These are phyloP conservation scores for Carex cristatella DNA, from an alignment of 176 grass and related monocot species.

Conservation along the genomic window DNA sequence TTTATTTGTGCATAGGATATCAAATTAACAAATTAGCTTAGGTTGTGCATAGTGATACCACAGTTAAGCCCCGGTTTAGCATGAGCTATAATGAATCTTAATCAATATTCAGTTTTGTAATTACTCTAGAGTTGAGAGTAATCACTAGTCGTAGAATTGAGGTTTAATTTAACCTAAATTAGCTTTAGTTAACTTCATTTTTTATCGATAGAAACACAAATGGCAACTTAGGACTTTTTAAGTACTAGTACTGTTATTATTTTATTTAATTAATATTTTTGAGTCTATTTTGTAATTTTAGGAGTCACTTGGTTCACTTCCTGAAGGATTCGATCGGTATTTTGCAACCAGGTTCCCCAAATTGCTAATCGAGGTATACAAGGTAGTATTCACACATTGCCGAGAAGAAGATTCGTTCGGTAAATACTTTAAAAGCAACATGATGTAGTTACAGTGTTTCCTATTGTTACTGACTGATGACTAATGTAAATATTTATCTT, in stretches of 20 bases:
- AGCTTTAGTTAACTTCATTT: not conserved
- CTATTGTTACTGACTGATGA: slow-evolving; percentile 15
- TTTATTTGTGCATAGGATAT: not conserved
- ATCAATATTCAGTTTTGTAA: not conserved
- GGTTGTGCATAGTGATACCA: not conserved
- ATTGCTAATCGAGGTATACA: slow-evolving; percentile 85
- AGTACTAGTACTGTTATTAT: not conserved
- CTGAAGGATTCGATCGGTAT: slow-evolving; percentile 76
- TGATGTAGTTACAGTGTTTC: slow-evolving; percentile 24
- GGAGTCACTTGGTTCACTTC: slow-evolving; percentile 65
- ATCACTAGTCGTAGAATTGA: not conserved
- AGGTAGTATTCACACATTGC: slow-evolving; percentile 56
- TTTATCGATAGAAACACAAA: not conserved
- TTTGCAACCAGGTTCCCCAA: slow-evolving; percentile 77
- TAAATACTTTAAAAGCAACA: slow-evolving; percentile 61
- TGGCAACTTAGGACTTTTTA: not conserved
- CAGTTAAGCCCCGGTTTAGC: not conserved
- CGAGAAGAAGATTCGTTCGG: slow-evolving; percentile 64
- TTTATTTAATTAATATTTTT: not conserved
- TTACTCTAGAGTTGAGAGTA: not conserved
- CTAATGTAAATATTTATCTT: slow-evolving; percentile 35
- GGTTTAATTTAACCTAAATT: not conserved
- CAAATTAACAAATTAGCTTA: not conserved
- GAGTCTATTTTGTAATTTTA: slow-evolving; percentile 20
- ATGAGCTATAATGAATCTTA: not conserved